These are phyloP conservation scores for Magnaporthiopsis incrustans DNA, from an alignment of 2,329 filamentous ascomycete species.

Conservation along the genomic window DNA sequence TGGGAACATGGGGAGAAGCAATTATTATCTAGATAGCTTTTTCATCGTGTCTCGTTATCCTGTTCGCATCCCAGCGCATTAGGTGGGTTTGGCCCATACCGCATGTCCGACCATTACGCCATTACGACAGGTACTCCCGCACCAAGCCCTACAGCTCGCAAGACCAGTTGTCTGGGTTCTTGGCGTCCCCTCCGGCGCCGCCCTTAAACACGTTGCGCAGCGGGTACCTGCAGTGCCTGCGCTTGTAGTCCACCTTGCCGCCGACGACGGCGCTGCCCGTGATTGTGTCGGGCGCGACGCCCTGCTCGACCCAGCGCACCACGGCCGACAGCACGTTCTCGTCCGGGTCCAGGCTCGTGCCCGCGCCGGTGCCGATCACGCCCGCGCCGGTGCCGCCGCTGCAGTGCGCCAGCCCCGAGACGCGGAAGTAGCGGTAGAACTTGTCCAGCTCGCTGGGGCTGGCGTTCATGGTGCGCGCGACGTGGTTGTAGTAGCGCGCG, in stretches of 20 bases:
- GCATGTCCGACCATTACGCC: too few relatives aligned
- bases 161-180: slow-evolving; percentile 8
- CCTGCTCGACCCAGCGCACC: slow-evolving; percentile 38
- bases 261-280: slow-evolving; percentile 6
- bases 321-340: slow-evolving; percentile 35
- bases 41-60: too few relatives aligned
- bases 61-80: too few relatives aligned
- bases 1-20: too few relatives aligned
- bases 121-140: not conserved
- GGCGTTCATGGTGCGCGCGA: slow-evolving; percentile 18
- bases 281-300: slow-evolving; percentile 30
- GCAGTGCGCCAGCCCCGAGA: slow-evolving; percentile 49
- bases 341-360: slow-evolving; percentile 21
- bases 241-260: slow-evolving; percentile 8
- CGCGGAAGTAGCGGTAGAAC: slow-evolving; percentile 43
- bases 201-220: slow-evolving; percentile 8
- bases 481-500: slow-evolving; percentile 25
- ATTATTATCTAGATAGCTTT: too few relatives aligned
- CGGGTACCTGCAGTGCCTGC: slow-evolving; percentile 10
- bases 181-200: slow-evolving; percentile 6
- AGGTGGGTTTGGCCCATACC: too few relatives aligned
- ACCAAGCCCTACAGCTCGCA: slow-evolving; percentile 3
- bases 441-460: slow-evolving; percentile 29
- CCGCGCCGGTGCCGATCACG: slow-evolving; percentile 18
- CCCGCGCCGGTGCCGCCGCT: slow-evolving; percentile 32